Evolutionary conservation across 2,329 filamentous ascomycete species (phyloP), one percentile per base, ranked within the genome.

Genomic region (Trichoderma afroharzianum): DNA sequence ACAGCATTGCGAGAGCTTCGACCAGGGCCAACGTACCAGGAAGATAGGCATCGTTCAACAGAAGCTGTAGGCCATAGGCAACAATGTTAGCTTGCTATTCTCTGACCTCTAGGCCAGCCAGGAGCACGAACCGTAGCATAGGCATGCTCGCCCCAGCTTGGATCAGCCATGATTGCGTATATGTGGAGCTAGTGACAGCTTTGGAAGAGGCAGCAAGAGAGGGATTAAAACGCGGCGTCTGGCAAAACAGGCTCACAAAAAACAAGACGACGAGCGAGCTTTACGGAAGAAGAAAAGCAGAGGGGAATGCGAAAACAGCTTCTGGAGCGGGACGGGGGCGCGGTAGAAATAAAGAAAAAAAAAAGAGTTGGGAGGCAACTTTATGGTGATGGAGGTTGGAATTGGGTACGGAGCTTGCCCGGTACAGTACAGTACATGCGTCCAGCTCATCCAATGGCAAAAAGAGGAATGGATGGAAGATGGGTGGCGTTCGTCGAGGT

Each of bases 31-130:
- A 81, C 83, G 78, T 86, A 97, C 95, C 95, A 81, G 96, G 95
- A 64, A 99, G 89, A 82, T 99, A 99, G 74, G 88, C 88, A 83
- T 99, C 95, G 84, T 90, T 97, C 84, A 97, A 86, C 71, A 98
- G 89, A 81, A 99, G 92, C 95, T 98, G 82, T 78, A 55, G 43
- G n/a, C 21, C 30, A 62, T 11, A 50, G 5, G 61, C 24, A 6
- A 39, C n/a, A 28, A 57, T 15, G 64, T 70, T 33, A 72, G 70
- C n/a, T 50, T 33, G 69, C 55, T 43, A 30, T 33, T 15, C 33
- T 30, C 55, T 26, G 63, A 69, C 21, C 68, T 63, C 73, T 72
- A 5, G 12, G 14, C 28, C n/a, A 32, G 36, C 36, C 12, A 9
- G 18, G 28, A 64, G 61, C 57, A 85, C 86, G 76, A 82, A 89